Evolutionary conservation across 768 basidiomycete genomes (phyloP), one percentile per base, ranked within the genome.

Genomic region (Coprinellus micaceus): DNA sequence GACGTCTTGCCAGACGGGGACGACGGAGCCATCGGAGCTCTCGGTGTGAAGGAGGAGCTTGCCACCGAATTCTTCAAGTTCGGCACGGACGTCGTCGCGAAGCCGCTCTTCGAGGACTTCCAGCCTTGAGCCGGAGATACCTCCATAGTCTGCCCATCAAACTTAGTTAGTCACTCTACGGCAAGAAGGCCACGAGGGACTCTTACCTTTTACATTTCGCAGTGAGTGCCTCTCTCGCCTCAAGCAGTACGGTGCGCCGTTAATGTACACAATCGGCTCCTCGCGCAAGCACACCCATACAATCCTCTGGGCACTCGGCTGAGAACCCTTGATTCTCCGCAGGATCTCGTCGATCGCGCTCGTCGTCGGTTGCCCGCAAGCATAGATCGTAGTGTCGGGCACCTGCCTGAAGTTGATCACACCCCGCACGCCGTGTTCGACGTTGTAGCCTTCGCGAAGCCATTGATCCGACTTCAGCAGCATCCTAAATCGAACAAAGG

Each of bases 1-100:
- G 2, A 91, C 92, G 60, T 93, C 90, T 68, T 98, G 96, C 96
- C 96, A 99, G 1, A 97, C 78, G 0, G 97, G 95, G 4, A 94
- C 82, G 6, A 99, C 89, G 4, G 89, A 81, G 4, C 96, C 94
- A 60, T 94, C 91, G 0, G 82, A 63, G 0, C 88, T 85, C 73
- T 99, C 97, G 1, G 91, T 89, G 64, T 98, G 96, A 24, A 99
- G 78, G 1, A 99, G 77, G 0, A 98, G 71, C 47, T 91, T 92
- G 59, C 94, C 93, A 25, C 90, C 91, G 66, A 96, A 96, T 10
- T 85, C 73, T 33, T 81, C 76, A 28, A 98, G 71, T 67, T 99
- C 97, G 2, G 87, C 74, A 33, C 92, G 72, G 10, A 98, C 90
- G 71, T 99, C 97, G 51, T 88, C 85, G 61, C 85, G 85, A 6